Conservation (phyloP, 1,139 yeast genomes). For the Kluyveromyces marxianus region DNA sequence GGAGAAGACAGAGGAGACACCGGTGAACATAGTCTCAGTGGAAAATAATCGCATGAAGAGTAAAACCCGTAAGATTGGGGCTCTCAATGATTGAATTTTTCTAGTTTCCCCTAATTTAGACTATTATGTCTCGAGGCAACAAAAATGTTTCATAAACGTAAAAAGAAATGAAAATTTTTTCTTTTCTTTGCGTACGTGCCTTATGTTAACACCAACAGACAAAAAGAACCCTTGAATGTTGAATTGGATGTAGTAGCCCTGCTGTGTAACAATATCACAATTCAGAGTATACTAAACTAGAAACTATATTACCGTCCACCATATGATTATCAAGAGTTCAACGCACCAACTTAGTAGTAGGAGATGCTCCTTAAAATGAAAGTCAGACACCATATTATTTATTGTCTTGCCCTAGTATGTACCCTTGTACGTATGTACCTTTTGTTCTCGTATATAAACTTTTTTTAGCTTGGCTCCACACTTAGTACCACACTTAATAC, state of each 20-base stretch:
- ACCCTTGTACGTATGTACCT: neutral
- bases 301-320: neutral
- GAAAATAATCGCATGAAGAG: neutral
- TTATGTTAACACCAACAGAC: neutral
- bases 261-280: no score
- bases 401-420: neutral
- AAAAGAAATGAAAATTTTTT: neutral
- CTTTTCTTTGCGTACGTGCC: neutral
- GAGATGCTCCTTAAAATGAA: neutral
- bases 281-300: neutral
- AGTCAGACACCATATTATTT: neutral
- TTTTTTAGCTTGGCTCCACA: neutral
- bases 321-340: neutral
- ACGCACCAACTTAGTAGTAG: neutral
- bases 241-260: no score
- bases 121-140: neutral
- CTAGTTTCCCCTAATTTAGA: neutral
- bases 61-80: neutral
- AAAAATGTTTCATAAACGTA: neutral
- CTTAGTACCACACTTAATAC: neutral
- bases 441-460: neutral
- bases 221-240: neutral
- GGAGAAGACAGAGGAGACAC: neutral
- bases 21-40: neutral
- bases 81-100: neutral